Percentiles rank a stretch among this genome's conserved stretches.
Conservation (phyloP, 306 rosid species). For the Cicer judaicum region DNA sequence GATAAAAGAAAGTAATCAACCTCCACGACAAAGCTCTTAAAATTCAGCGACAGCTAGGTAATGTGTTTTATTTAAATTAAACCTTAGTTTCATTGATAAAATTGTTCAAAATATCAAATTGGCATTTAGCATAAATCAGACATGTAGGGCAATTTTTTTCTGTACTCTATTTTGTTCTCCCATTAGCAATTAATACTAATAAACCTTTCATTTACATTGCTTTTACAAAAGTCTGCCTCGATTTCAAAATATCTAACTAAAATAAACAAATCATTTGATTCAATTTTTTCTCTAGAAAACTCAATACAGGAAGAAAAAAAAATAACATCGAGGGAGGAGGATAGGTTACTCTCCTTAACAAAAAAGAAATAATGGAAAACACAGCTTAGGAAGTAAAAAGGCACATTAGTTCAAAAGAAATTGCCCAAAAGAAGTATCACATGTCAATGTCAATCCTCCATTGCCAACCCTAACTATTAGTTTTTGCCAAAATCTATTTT, state of each 20-base stretch:
- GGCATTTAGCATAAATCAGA: slow-evolving; percentile 26
- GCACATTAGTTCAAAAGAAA: slow-evolving; percentile 20
- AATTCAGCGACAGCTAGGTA: slow-evolving; percentile 24
- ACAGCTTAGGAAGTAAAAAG: slow-evolving; percentile 19
- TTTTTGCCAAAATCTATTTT: too few species aligned
- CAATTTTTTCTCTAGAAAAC: slow-evolving; percentile 11
- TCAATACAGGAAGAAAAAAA: not conserved
- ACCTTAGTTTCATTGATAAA: slow-evolving; percentile 2
- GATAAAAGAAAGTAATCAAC: slow-evolving; percentile 16
- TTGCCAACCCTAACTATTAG: slow-evolving; percentile 27
- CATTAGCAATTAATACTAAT: slow-evolving; percentile 10
- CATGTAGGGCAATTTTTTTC: not conserved
- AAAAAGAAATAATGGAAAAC: slow-evolving; percentile 30
- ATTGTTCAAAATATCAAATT: slow-evolving; percentile 31
- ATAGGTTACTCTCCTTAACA: slow-evolving; percentile 23
- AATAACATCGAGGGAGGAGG: not conserved
- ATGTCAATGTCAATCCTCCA: slow-evolving; percentile 25
- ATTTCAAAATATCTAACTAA: slow-evolving; percentile 15
- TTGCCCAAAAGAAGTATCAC: slow-evolving; percentile 7
- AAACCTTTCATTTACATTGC: slow-evolving; percentile 30
- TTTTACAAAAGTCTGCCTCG: slow-evolving; percentile 8
- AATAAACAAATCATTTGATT: not conserved
- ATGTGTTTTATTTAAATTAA: not conserved
- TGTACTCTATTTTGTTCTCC: not conserved
- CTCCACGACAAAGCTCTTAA: slow-evolving; percentile 14